Conservation (phyloP, 805 yeast genomes). For the Dipodascus geniculatus region DNA sequence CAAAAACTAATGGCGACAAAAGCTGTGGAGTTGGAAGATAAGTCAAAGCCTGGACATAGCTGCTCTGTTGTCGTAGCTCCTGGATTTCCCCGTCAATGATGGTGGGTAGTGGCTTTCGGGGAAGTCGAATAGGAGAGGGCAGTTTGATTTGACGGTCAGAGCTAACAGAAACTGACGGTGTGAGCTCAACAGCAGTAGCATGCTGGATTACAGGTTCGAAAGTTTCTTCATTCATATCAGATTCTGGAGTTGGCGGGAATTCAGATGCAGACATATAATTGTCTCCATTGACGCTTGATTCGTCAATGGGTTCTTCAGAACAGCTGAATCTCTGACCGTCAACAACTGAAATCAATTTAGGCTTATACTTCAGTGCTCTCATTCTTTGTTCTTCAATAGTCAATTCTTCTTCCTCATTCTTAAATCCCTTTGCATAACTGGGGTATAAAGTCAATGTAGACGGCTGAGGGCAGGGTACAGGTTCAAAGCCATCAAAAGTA, state of each 20-base stretch:
- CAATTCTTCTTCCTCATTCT: not conserved
- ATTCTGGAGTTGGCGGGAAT: not conserved
- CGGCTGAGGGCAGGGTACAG: not conserved
- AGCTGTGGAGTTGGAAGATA: not conserved
- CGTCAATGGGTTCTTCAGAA: not conserved
- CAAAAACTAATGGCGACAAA: not conserved
- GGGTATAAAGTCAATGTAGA: not conserved
- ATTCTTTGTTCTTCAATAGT: not conserved
- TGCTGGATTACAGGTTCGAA: not conserved
- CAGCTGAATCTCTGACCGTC: not conserved
- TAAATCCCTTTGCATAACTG: not conserved
- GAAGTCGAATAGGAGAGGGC: not conserved
- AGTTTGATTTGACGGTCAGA: not conserved
- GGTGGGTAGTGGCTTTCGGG: not conserved
- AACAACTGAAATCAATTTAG: not conserved
- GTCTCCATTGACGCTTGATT: not conserved
- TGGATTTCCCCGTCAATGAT: not conserved
- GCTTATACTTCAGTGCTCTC: not conserved
- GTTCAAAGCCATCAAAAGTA: not conserved
- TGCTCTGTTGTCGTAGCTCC: not conserved
- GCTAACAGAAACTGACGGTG: no score
- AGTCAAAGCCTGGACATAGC: not conserved
- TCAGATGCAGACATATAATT: not conserved
- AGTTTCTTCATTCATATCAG: not conserved
- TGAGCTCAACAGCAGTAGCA: no score